Base-by-base conservation (phyloP, 495 filamentous ascomycete species). In the Daldinia loculata region DNA sequence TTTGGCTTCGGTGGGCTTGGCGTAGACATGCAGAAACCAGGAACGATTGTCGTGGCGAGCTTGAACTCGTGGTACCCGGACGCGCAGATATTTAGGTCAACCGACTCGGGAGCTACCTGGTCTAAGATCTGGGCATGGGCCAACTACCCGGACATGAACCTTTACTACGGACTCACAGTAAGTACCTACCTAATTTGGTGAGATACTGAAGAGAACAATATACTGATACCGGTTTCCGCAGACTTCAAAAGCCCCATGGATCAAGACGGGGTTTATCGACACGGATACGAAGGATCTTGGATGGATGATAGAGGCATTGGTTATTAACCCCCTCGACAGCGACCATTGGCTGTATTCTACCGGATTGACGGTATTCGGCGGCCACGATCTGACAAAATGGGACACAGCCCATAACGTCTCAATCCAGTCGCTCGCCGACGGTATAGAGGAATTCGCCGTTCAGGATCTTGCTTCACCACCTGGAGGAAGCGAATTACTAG, bases 251-350 rank as follows among this genome's bases (percentile, higher is more conserved):
- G 85, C 79, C 12, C 84, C 82, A 32, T 86, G 85, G 85, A 81
- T 82, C 74, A 80, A 81, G 71, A 71, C 78, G 34, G 84, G 80
- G 32, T 84, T 83, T 62, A 61, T 84, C 27, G 80, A 81, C 15
- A 71, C 75, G 11, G 83, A 84, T 63, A 82, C 74, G 17, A 84
- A 85, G 74, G 80, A 80, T 34, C 78, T 89, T 24, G 88, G 87
- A 39, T 89, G 88, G 87, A 89, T 89, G 88, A 87, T 90, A 32
- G 87, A 89, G 57, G 80, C 86, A 0, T 78, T 90, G 19, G 83
- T 84, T 14, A 89, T 90, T 56, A 80, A 90, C 64, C 88, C 88
- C 2, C 79, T 83, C 22, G 84, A 90, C 68, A 85, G 85, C 56
- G 81, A 89, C 72, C 87, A 89, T 73, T 87, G 86, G 80, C 80